Evolutionary conservation across 169 alveolate species (phyloP), one percentile per base, ranked within the genome.

Genomic region (Cryptosporidium viatorum): DNA sequence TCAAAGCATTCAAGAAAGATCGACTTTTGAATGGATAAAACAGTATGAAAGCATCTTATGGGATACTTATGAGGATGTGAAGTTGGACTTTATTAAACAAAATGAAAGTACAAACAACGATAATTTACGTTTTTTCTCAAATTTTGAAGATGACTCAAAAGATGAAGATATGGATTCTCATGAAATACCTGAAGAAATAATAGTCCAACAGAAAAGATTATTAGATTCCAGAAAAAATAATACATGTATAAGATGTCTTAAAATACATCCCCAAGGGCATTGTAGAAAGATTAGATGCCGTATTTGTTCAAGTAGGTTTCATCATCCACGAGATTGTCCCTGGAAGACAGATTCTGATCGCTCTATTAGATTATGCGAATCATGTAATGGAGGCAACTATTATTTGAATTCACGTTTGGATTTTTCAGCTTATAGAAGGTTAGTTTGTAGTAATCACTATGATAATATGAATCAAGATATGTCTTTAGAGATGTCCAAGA

Each of bases 31-130:
- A 4, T 73, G 86, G 86, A 33, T 73, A 21, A 58, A 41, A 26
- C 29, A 41, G 12, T 55, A 73, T 41, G 52, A 59, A 41, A 18
- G 33, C 55, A 52, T 52, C 58, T 26, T 73, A 21, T 73, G 86
- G 86, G 86, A 73, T 41, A 73, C 51, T n/a, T 73, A 73, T 41
- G 71, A 73, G 9, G 86, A 73, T 35, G 71, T 73, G 23, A 51
- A 33, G 26, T 10, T 73, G 62, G 71, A 73, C 33, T 73, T 18
- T 16, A 26, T 26, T 26, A 33, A 48, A 14, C 35, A 48, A 45
- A 50, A 50, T 18, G 51, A 43, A 43, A 41, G 29, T 9, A 21
- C 23, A 14, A 35, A 50, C 29, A 50, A 51, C 29, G 18, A 23
- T 23, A 21, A 21, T 50, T 26, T 51, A 12, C 58, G 84, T 8